Evolutionary conservation across 2,329 filamentous ascomycete genomes (phyloP).

Genomic region (Botrytis tulipae): DNA sequence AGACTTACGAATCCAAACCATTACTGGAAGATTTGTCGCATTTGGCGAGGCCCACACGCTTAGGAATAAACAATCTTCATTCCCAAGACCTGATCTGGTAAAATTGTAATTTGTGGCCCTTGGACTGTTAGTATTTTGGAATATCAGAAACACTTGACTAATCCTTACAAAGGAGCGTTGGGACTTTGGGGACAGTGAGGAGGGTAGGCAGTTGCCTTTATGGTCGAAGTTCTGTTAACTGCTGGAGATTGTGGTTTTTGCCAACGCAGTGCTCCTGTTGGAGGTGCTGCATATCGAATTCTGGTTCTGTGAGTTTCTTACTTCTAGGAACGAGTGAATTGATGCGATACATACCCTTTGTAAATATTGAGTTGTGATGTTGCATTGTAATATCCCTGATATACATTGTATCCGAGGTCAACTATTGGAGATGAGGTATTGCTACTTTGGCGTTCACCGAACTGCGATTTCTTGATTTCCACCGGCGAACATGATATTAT

Average conservation of each 20-base stretch:
- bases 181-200: constrained; percentile 40
- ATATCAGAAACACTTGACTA: neutral
- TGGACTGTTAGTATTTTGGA: neutral
- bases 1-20: constrained; percentile 42
- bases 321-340: neutral
- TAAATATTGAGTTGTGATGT: constrained; percentile 45
- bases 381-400: constrained; percentile 44
- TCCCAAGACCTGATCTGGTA: constrained; percentile 25
- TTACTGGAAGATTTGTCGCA: constrained; percentile 41
- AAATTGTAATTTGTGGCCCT: constrained; percentile 23
- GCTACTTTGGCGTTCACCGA: neutral
- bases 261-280: constrained; percentile 45
- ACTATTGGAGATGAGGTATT: constrained; percentile 32
- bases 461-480: neutral
- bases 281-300: constrained; percentile 45
- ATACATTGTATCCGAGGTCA: constrained; percentile 47
- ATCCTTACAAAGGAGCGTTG: constrained; percentile 17
- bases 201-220: constrained; percentile 35
- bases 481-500: neutral
- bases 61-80: constrained; percentile 42
- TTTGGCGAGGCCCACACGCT: constrained; percentile 42
- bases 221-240: constrained; percentile 25
- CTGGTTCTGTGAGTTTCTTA: neutral
- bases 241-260: constrained; percentile 40
- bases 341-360: constrained; percentile 42